Percentiles rank a stretch among this genome's conserved stretches.
These are phyloP conservation scores for Colletotrichum karsti DNA, from an alignment of 2,329 filamentous ascomycete genomes.

Conservation along the genomic window DNA sequence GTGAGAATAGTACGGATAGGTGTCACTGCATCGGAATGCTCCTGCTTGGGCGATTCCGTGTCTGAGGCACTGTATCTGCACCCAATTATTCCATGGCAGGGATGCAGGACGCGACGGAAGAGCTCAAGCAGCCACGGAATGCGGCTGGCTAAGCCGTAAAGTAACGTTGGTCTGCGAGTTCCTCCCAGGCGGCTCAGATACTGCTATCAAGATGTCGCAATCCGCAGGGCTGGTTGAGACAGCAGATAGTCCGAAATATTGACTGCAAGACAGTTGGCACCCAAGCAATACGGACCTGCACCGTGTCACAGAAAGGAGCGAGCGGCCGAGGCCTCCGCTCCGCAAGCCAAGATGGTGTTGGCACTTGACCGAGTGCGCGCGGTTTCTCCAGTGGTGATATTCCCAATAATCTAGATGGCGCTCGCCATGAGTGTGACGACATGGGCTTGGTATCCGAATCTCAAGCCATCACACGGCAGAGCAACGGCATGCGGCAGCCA, in stretches of 20 bases:
- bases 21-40: not conserved
- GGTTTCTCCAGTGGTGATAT: not conserved
- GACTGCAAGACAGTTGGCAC: not conserved
- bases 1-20: not conserved
- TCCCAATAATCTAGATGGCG: not conserved
- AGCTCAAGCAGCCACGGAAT: not conserved
- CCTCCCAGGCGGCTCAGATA: not conserved
- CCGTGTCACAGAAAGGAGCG: not conserved
- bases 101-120: not conserved
- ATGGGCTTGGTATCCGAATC: not conserved
- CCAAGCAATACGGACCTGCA: not conserved
- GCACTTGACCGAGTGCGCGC: not conserved
- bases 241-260: not conserved
- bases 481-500: constrained; percentile 14
- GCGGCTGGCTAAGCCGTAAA: not conserved
- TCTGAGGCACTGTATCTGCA: not conserved
- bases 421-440: not conserved
- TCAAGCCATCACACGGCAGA: not conserved
- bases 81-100: not conserved
- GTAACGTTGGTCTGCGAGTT: not conserved
- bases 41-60: not conserved
- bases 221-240: not conserved
- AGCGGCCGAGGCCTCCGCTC: not conserved
- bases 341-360: not conserved
- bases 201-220: not conserved